Conservation (phyloP, 2,329 filamentous ascomycete genomes). For the Ophiocordyceps camponoti-rufipedis region DNA sequence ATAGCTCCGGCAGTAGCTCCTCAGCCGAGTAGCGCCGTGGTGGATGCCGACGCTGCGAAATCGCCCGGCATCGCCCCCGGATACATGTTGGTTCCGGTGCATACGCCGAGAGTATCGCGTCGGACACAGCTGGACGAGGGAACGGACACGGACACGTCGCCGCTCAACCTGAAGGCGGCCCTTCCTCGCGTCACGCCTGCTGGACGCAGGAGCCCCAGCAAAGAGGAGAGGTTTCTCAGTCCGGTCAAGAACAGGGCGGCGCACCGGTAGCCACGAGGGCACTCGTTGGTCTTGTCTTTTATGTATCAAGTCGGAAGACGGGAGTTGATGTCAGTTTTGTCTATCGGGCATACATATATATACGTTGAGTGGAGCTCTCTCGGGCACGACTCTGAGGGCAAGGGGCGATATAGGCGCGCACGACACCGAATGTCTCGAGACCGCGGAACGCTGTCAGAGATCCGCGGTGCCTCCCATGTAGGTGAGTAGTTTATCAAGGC, state of each 20-base stretch:
- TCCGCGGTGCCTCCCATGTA: too few species aligned
- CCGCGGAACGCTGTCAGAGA: too few species aligned
- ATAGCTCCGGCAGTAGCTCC: slow-evolving; percentile 1
- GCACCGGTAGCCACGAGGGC: slow-evolving; percentile 12
- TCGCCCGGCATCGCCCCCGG: slow-evolving; percentile 18
- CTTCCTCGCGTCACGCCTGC: slow-evolving; percentile 27
- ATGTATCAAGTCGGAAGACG: neutral
- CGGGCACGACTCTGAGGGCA: too few species aligned
- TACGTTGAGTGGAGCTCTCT: too few species aligned
- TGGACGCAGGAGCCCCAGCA: slow-evolving; percentile 27
- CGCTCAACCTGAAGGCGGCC: slow-evolving; percentile 22
- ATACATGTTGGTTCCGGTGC: slow-evolving; percentile 31
- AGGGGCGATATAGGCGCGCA: too few species aligned
- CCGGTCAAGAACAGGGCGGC: slow-evolving; percentile 26
- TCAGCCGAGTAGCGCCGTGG: slow-evolving; percentile 3
- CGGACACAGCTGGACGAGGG: slow-evolving; percentile 24
- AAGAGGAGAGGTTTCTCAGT: slow-evolving; percentile 28
- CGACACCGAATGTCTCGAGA: too few species aligned
- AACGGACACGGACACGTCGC: slow-evolving; percentile 33
- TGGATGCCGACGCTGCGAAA: slow-evolving; percentile 6
- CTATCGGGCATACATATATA: too few species aligned
- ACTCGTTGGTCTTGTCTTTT: neutral
- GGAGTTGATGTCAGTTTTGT: neutral
- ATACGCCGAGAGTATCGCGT: slow-evolving; percentile 26
- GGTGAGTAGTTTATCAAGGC: too few species aligned